Conservation (phyloP, 345 rosid genomes). For the Melastoma malabathricum region DNA sequence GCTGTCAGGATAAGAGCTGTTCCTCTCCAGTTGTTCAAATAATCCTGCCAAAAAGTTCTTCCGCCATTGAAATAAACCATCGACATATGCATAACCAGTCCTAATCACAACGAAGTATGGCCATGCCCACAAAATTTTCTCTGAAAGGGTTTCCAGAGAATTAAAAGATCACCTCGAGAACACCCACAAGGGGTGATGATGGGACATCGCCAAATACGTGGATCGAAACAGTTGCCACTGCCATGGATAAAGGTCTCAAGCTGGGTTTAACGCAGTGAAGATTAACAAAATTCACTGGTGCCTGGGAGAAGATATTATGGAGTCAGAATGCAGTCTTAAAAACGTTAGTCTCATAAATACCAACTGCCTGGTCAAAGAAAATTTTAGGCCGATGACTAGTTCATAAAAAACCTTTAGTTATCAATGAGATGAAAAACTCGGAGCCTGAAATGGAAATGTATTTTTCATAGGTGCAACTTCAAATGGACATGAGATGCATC, state of each 20-base stretch:
- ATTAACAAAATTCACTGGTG: constrained; percentile 40
- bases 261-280: constrained; percentile 53
- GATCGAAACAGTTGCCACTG: constrained; percentile 44
- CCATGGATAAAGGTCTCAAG: constrained; percentile 46
- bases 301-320: constrained; percentile 17
- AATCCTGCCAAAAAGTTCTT: constrained; percentile 34
- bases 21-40: constrained; percentile 65
- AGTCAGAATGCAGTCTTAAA: neutral
- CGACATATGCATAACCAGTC: too few relatives aligned
- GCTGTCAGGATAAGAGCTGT: constrained; percentile 71
- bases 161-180: constrained; percentile 30
- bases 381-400: too few relatives aligned
- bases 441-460: too few relatives aligned
- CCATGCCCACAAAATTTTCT: too few relatives aligned
- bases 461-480: too few relatives aligned
- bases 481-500: too few relatives aligned
- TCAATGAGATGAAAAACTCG: too few relatives aligned
- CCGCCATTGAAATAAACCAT: too few relatives aligned
- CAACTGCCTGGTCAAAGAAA: too few relatives aligned
- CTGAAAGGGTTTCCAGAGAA: neutral
- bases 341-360: neutral
- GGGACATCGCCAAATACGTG: constrained; percentile 58
- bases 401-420: too few relatives aligned
- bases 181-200: constrained; percentile 51
- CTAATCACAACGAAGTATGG: too few relatives aligned